A percentile compares a stretch with the other conserved stretches of the same genome.
These are phyloP conservation scores for Eucalyptus urophylla DNA, from an alignment of 345 rosid species.

Conservation along the genomic window DNA sequence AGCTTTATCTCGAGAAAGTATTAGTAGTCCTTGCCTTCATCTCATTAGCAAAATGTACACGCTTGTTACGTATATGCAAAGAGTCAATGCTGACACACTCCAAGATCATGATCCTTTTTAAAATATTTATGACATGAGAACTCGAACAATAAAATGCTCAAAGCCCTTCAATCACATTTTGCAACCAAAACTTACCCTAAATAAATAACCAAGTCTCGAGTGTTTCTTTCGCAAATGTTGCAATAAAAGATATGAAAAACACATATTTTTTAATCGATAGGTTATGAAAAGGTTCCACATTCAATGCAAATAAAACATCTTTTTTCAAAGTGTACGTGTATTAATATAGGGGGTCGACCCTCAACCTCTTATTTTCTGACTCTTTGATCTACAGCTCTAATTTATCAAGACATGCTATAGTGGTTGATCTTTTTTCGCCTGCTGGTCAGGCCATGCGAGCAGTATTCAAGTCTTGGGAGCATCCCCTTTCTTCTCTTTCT, in stretches of 20 bases:
- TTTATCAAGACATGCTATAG: too few species aligned
- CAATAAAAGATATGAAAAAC: not conserved
- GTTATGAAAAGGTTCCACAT: not conserved
- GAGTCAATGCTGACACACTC: not conserved
- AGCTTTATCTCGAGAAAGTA: not conserved
- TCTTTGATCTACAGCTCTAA: too few species aligned
- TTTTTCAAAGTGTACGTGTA: not conserved
- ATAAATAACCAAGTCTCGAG: not conserved
- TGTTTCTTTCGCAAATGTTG: not conserved
- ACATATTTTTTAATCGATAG: not conserved
- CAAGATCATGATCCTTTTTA: not conserved
- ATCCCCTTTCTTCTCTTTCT: too few species aligned
- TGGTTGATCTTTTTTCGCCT: accelerated
- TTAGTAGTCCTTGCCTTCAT: not conserved
- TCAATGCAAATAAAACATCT: not conserved
- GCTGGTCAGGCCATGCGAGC: too few species aligned
- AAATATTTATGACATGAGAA: not conserved
- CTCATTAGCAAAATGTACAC: not conserved
- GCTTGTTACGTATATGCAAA: not conserved
- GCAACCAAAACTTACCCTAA: not conserved
- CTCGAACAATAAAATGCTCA: not conserved
- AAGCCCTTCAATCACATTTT: not conserved
- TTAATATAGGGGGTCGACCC: not conserved
- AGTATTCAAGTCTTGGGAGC: too few species aligned
- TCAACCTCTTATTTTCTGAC: too few species aligned